Percentiles rank a stretch among this genome's conserved stretches.
phyloP scores from a whole-genome alignment of 768 basidiomycete genomes.

The Auricularia heimuer region DNA sequence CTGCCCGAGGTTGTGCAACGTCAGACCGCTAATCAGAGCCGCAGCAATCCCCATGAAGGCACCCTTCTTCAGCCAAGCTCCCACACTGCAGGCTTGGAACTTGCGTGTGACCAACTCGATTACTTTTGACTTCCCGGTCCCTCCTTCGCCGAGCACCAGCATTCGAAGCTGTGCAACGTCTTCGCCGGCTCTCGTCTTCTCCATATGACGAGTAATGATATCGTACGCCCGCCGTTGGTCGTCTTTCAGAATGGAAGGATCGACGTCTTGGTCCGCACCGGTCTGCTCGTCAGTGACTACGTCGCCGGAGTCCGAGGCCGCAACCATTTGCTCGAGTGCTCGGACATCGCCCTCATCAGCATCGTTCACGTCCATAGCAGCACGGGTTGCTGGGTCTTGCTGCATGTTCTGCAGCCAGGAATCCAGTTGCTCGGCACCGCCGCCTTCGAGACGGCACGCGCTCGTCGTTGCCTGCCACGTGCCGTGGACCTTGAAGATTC shows the following conservation, averaged over 20 bases:
- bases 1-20: not conserved
- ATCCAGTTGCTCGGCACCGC: not conserved
- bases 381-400: not conserved
- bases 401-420: not conserved
- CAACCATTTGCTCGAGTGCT: not conserved
- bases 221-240: conserved; percentile 30
- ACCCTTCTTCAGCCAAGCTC: conserved; percentile 21
- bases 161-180: conserved; percentile 25
- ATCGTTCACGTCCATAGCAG: not conserved
- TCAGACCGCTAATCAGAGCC: conserved; percentile 25
- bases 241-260: conserved; percentile 13
- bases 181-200: conserved; percentile 12
- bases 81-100: conserved; percentile 15
- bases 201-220: conserved; percentile 25
- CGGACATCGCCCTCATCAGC: not conserved
- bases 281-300: not conserved
- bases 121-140: conserved; percentile 34
- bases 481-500: not conserved
- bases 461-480: not conserved
- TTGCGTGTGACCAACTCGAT: conserved; percentile 29
- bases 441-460: not conserved
- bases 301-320: not conserved
- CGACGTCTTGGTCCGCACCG: conserved; percentile 2
- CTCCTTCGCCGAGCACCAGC: conserved; percentile 32
- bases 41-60: conserved; percentile 34